A percentile compares a stretch with the other conserved stretches of the same genome.
These are phyloP conservation scores for Yamadazyma jaroonii DNA, from an alignment of 1,139 yeast genomes.

Conservation along the genomic window DNA sequence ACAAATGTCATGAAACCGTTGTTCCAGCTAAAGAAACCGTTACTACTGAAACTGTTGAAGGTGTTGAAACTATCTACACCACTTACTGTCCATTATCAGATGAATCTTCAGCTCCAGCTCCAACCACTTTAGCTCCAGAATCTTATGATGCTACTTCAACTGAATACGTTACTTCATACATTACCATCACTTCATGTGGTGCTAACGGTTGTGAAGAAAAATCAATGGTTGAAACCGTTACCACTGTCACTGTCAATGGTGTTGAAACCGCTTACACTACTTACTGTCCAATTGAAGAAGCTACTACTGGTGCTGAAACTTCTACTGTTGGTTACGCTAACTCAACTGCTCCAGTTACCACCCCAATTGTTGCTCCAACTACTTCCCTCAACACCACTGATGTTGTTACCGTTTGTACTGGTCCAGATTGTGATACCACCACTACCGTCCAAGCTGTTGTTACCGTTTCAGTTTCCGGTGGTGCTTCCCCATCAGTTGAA, in stretches of 20 bases:
- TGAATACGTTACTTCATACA: constrained; percentile 14
- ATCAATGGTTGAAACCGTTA: constrained; percentile 13
- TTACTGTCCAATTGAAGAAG: constrained; percentile 25
- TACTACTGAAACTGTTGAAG: constrained; percentile 41
- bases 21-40: constrained; percentile 24
- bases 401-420: constrained; percentile 23
- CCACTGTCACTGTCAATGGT: constrained; percentile 24
- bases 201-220: constrained; percentile 12
- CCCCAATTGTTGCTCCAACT: constrained; percentile 9
- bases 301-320: constrained; percentile 6
- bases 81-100: constrained; percentile 10
- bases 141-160: constrained; percentile 15
- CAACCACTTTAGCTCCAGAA: constrained; percentile 11
- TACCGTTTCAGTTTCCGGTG: constrained; percentile 19
- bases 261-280: constrained; percentile 29
- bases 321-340: constrained; percentile 4
- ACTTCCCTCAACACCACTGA: constrained; percentile 10
- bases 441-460: constrained; percentile 16
- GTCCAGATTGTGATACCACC: constrained; percentile 18
- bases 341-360: constrained; percentile 3
- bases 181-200: constrained; percentile 17
- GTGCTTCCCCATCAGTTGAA: constrained; percentile 19
- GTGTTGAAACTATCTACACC: constrained; percentile 31
- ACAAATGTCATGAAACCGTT: constrained; percentile 18
- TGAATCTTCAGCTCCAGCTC: constrained; percentile 9